phyloP scores from a whole-genome alignment of 202 grass and related monocot species.

The Panicum hallii region DNA sequence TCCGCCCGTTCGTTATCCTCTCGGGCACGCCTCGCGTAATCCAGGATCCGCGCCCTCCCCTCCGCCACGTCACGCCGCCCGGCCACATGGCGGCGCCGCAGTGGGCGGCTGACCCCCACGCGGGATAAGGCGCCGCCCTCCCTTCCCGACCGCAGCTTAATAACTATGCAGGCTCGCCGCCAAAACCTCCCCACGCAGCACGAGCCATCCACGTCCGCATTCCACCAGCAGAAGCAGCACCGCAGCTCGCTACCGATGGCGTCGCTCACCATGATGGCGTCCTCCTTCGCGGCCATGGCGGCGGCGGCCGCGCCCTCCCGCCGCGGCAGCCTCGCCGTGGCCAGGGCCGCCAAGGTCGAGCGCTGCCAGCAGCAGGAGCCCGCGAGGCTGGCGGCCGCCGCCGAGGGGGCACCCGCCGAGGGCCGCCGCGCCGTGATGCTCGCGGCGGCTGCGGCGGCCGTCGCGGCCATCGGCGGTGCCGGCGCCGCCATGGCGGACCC shows the following conservation, averaged over 20 bases:
- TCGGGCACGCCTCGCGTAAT: slow-evolving; percentile 34
- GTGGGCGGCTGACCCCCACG: slow-evolving; percentile 16
- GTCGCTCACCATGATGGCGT: slow-evolving; percentile 78
- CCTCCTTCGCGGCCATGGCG: slow-evolving; percentile 60
- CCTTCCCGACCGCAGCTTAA: slow-evolving; percentile 35
- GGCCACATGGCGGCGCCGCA: slow-evolving; percentile 31
- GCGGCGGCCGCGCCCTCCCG: slow-evolving; percentile 36
- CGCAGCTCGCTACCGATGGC: slow-evolving; percentile 38
- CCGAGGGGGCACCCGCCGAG: slow-evolving; percentile 30
- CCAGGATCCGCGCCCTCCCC: not conserved
- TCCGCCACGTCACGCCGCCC: slow-evolving; percentile 33
- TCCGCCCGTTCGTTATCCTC: slow-evolving; percentile 59
- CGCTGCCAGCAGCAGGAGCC: slow-evolving; percentile 35
- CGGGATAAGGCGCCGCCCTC: slow-evolving; percentile 43
- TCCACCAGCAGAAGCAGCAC: not conserved
- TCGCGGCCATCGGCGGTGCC: slow-evolving; percentile 47
- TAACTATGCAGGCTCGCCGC: slow-evolving; percentile 42
- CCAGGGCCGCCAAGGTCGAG: slow-evolving; percentile 47
- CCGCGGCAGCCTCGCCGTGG: slow-evolving; percentile 45
- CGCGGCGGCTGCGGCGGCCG: slow-evolving; percentile 56
- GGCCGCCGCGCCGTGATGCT: slow-evolving; percentile 68
- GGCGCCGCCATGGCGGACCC: slow-evolving; percentile 56
- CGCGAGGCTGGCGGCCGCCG: not conserved
- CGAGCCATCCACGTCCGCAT: slow-evolving; percentile 2
- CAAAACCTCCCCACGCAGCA: slow-evolving; percentile 39